These are phyloP conservation scores for Leishmania lainsoni DNA, from an alignment of 208 protist species.

Conservation along the genomic window DNA sequence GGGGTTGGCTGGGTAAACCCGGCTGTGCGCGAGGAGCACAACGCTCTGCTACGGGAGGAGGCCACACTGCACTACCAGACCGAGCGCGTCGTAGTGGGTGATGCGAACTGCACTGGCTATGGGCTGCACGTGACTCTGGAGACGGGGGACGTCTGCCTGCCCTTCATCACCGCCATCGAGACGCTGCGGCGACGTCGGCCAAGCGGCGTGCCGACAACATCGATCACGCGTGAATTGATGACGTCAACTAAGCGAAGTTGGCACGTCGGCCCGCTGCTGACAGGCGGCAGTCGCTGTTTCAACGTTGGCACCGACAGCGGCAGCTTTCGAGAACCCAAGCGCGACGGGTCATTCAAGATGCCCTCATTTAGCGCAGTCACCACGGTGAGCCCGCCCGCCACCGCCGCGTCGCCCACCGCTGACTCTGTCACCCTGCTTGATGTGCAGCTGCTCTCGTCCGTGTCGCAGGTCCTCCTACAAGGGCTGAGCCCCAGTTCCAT, in stretches of 20 bases:
- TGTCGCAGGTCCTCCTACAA: constrained; percentile 43
- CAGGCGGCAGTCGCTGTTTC: constrained; percentile 15
- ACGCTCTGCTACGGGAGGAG: constrained; percentile 69
- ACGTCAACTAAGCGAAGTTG: constrained; percentile 4
- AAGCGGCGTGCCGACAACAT: constrained; percentile 2
- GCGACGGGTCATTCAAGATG: constrained; percentile 16
- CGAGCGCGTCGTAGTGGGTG: constrained; percentile 69
- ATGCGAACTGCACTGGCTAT: constrained; percentile 55
- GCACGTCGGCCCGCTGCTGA: neutral
- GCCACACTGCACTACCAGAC: constrained; percentile 68
- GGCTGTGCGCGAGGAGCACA: constrained; percentile 68
- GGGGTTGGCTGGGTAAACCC: constrained; percentile 49
- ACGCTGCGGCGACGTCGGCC: constrained; percentile 20
- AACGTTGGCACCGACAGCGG: constrained; percentile 5
- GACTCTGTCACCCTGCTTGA: constrained; percentile 45
- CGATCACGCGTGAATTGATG: constrained; percentile 15
- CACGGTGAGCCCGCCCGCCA: neutral
- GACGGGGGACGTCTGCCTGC: constrained; percentile 43
- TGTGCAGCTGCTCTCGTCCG: constrained; percentile 38
- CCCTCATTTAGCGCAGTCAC: neutral
- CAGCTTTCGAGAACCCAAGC: constrained; percentile 24
- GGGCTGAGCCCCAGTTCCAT: constrained; percentile 38
- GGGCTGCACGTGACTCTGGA: constrained; percentile 53
- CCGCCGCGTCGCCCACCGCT: neutral
- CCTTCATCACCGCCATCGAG: constrained; percentile 42